Conservation (phyloP, 768 basidiomycete species). For the Hypsizygus marmoreus region DNA sequence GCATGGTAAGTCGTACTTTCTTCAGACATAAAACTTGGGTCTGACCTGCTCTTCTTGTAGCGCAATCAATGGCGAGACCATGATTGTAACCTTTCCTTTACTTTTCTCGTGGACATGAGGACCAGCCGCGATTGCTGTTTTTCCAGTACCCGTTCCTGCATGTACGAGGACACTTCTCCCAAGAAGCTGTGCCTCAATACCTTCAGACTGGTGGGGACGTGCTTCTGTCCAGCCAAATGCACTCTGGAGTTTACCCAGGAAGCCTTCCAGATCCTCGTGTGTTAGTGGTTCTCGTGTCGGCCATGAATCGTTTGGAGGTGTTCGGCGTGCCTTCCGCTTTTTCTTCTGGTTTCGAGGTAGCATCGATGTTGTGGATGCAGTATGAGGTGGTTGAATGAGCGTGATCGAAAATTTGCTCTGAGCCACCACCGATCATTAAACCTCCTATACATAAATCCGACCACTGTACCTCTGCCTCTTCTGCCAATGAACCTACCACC, state of each 20-base stretch:
- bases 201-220: slow-evolving; percentile 31
- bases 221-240: slow-evolving; percentile 19
- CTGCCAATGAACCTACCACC: too few relatives aligned
- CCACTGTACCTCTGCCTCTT: too few relatives aligned
- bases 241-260: slow-evolving; percentile 16
- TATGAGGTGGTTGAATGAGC: too few relatives aligned
- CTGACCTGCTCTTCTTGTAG: slow-evolving; percentile 34
- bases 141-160: slow-evolving; percentile 35
- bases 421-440: too few relatives aligned
- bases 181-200: slow-evolving; percentile 28
- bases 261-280: slow-evolving; percentile 13
- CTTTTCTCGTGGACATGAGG: slow-evolving; percentile 29
- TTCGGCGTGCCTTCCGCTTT: too few relatives aligned
- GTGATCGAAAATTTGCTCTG: too few relatives aligned
- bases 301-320: too few relatives aligned
- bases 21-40: not conserved
- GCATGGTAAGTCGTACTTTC: too few relatives aligned
- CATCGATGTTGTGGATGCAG: too few relatives aligned
- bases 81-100: slow-evolving; percentile 32
- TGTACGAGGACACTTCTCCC: slow-evolving; percentile 31
- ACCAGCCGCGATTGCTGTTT: slow-evolving; percentile 40
- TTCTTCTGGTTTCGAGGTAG: too few relatives aligned
- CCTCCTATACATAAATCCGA: too few relatives aligned
- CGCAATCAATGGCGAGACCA: slow-evolving; percentile 40
- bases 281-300: slow-evolving; percentile 10